Evolutionary conservation across 2,329 filamentous ascomycete genomes (phyloP).

Genomic region (Pseudocercospora cruenta): DNA sequence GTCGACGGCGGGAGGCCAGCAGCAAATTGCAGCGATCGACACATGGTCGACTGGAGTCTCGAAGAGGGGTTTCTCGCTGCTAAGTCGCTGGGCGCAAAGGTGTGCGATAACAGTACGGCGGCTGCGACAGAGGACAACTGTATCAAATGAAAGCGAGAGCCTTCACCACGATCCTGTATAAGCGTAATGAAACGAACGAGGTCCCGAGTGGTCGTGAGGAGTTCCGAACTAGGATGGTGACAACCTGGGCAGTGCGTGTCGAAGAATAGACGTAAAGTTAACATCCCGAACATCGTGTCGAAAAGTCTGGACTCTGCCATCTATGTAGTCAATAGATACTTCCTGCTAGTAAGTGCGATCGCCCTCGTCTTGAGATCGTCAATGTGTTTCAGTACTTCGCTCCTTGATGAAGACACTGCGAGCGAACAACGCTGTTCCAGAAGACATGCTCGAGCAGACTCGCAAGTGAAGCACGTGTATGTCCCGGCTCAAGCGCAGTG

Average conservation of each 20-base stretch:
- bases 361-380: too few relatives aligned
- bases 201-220: neutral
- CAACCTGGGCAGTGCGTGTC: conserved; percentile 2
- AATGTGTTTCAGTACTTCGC: too few relatives aligned
- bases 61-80: neutral
- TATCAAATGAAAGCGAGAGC: conserved; percentile 2
- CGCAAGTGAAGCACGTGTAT: too few relatives aligned
- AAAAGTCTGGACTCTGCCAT: neutral
- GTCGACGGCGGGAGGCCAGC: neutral
- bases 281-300: neutral
- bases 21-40: conserved; percentile 1
- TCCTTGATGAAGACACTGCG: too few relatives aligned
- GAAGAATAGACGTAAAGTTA: conserved; percentile 5
- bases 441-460: too few relatives aligned
- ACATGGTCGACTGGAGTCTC: neutral
- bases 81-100: neutral
- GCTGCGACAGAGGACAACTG: neutral
- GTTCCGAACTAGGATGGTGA: conserved; percentile 3
- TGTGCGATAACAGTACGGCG: neutral
- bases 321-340: neutral
- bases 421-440: too few relatives aligned
- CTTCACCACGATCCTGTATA: conserved; percentile 2
- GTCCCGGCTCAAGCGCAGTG: too few relatives aligned
- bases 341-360: neutral
- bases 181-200: conserved; percentile 6